A percentile compares a stretch with the other conserved stretches of the same genome.
phyloP scores from a whole-genome alignment of 73 alveolate species.

The Paramecium octaurelia region DNA sequence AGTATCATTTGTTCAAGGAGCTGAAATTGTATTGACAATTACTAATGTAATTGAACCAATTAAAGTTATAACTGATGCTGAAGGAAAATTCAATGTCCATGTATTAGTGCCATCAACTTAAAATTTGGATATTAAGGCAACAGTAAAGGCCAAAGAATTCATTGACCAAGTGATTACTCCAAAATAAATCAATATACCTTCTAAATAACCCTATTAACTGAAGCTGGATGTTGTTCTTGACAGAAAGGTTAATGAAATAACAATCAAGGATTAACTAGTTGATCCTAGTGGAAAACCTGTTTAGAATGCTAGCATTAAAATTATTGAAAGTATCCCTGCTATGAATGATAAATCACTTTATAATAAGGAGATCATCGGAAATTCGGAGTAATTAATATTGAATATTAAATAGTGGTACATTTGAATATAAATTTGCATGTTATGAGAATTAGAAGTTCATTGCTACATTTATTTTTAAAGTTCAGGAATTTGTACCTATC shows the following conservation, averaged over 20 bases:
- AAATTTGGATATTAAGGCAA: neutral
- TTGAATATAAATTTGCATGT: neutral
- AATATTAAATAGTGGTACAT: slow-evolving; percentile 1
- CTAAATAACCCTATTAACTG: neutral
- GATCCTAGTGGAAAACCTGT: neutral
- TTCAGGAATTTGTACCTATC: neutral
- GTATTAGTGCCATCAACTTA: neutral
- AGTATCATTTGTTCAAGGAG: neutral
- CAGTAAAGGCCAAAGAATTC: neutral
- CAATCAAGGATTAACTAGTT: neutral
- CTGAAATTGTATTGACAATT: neutral
- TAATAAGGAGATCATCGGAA: neutral
- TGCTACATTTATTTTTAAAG: neutral
- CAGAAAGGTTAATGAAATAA: neutral
- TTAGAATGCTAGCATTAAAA: neutral
- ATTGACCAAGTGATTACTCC: neutral
- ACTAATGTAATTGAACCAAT: neutral
- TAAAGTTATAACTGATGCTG: neutral
- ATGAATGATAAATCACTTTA: neutral
- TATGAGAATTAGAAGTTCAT: neutral
- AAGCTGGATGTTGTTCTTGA: neutral
- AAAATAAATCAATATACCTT: neutral
- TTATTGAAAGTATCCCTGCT: neutral
- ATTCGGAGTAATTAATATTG: neutral
- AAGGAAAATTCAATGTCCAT: neutral